Evolutionary conservation across 345 rosid genomes (phyloP), one percentile per base, ranked within the genome.

Genomic region (Brassica cretica): DNA sequence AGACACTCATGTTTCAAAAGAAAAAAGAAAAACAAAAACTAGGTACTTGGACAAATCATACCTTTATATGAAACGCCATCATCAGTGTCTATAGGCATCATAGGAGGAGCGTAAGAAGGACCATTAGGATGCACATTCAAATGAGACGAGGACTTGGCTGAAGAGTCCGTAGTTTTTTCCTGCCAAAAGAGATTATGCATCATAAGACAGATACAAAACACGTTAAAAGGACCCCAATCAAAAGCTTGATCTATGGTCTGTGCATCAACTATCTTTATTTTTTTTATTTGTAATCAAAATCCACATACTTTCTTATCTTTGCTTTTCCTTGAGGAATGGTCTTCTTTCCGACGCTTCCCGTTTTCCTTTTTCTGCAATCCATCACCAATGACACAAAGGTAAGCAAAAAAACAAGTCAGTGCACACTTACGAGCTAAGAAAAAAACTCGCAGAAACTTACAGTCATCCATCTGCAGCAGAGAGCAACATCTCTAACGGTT

Each of bases 401-500:
- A 16, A 59, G 18, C 1, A n/a, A 25, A 24, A 24, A 8, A 32
- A 51, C 51, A 44, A 44, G 9, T 30, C 63, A 69, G 27, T 10
- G 5, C 41, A 10, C 30, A 37, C 58, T 33, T 15, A 51, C 44
- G 12, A 55, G 78, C 6, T 30, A 61, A 14, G 68, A 49, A 72
- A 61, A 49, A 19, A 19, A 27, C 9, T 53, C 10, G 33, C 30
- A 3, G 46, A 19, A 5, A 19, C 92, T 76, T 73, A 92, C 96
- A 83, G 72, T 84, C 90, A 90, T 90, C 97, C 97, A 92, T 85
- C 91, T 71, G 81, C 96, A 88, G 39, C 92, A 90, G 56, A 92
- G 71, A 0, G 97, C 96, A 66, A 92, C 96, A 74, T 92, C 97
- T 58, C 97, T 81, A 7, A 90, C 92, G 3, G 93, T 89, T 82